These are phyloP conservation scores for Cladobotryum mycophilum DNA, from an alignment of 2,329 filamentous ascomycete genomes.

Conservation along the genomic window DNA sequence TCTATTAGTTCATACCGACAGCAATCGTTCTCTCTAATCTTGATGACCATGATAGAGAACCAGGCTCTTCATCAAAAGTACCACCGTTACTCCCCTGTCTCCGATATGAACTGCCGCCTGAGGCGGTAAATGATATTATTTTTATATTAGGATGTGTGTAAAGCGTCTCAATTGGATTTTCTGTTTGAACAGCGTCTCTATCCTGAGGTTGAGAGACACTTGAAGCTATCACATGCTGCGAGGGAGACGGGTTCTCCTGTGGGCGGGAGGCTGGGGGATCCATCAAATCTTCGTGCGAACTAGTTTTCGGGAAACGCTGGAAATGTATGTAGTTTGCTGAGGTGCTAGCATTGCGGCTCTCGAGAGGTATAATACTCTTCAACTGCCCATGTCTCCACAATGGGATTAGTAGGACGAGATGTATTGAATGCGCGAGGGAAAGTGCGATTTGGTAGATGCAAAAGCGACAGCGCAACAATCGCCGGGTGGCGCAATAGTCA, in stretches of 20 bases:
- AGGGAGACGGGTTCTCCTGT: neutral
- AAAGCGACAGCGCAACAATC: too few relatives aligned
- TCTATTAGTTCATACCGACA: constrained; percentile 48
- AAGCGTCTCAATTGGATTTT: constrained; percentile 54
- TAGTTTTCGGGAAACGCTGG: neutral
- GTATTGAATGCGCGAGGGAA: too few relatives aligned
- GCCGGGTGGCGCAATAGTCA: too few relatives aligned
- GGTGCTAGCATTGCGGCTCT: neutral
- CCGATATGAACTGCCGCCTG: constrained; percentile 17
- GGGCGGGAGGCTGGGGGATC: neutral
- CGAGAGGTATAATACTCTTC: neutral
- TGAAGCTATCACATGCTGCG: neutral
- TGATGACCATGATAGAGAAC: constrained; percentile 66
- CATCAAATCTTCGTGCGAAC: neutral
- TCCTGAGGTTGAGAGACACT: neutral
- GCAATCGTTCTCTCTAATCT: constrained; percentile 77
- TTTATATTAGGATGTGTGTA: constrained; percentile 68
- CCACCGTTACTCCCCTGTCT: constrained; percentile 18
- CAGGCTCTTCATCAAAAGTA: constrained; percentile 38
- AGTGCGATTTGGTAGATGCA: too few relatives aligned
- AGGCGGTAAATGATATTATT: constrained; percentile 51
- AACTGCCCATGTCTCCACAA: too few relatives aligned
- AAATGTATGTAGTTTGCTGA: neutral
- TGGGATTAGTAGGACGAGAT: too few relatives aligned
- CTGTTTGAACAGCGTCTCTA: neutral